Percentiles rank a stretch among this genome's conserved stretches.
Evolutionary conservation across 1,139 yeast genomes (phyloP).

Genomic region (Debaryomycetaceae sp.): DNA sequence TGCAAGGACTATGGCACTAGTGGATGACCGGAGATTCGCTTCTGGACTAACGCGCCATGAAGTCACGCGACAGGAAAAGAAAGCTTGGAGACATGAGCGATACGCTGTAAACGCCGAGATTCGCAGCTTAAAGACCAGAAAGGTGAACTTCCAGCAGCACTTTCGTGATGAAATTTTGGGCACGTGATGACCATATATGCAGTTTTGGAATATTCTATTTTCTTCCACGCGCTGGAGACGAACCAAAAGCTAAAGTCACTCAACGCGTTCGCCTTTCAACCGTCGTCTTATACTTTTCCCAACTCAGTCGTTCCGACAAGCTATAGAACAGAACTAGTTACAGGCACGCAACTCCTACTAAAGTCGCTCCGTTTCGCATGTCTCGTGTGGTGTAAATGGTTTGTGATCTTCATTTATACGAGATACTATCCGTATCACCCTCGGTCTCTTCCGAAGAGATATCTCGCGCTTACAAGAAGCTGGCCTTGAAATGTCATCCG

Average conservation of each 20-base stretch:
- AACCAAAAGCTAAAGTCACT: too few species aligned
- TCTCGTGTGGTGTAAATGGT: conserved; percentile 13
- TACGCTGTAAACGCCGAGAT: conserved; percentile 14
- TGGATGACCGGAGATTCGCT: conserved; percentile 29
- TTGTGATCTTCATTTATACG: conserved; percentile 25
- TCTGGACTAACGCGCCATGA: conserved; percentile 25
- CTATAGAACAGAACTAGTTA: too few species aligned
- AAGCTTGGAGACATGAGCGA: conserved; percentile 15
- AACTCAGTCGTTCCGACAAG: too few species aligned
- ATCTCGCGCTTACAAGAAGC: conserved; percentile 26
- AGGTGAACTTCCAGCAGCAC: conserved; percentile 26
- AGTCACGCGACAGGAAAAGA: conserved; percentile 25
- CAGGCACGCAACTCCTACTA: too few species aligned
- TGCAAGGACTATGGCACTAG: conserved; percentile 25
- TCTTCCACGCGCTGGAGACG: too few species aligned
- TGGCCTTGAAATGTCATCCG: conserved; percentile 35
- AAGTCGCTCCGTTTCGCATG: too few species aligned
- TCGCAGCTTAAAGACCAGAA: conserved; percentile 17
- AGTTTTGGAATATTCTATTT: too few species aligned
- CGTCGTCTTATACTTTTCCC: too few species aligned
- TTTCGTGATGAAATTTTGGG: conserved; percentile 30
- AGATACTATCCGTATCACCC: conserved; percentile 23
- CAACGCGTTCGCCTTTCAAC: background rate
- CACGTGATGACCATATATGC: background rate
- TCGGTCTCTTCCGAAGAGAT: conserved; percentile 30